Conservation (phyloP, 2,329 filamentous ascomycete genomes). For the Plectosphaerella sp. region DNA sequence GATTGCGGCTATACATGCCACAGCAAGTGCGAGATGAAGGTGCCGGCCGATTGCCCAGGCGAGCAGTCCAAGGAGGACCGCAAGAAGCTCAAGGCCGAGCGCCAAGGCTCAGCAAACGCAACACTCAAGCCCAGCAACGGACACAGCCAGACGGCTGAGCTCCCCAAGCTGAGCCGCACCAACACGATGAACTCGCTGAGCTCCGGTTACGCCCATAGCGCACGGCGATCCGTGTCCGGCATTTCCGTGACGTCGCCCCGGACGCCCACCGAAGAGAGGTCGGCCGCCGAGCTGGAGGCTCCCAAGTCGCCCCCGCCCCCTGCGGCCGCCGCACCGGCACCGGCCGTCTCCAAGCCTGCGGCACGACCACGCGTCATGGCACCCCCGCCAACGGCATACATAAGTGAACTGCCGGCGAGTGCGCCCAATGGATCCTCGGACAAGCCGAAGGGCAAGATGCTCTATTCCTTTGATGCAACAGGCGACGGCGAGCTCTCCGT, state of each 20-base stretch:
- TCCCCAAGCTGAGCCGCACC: conserved; percentile 67
- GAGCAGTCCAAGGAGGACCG: conserved; percentile 91
- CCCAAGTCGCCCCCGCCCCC: conserved; percentile 29
- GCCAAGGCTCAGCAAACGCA: conserved; percentile 73
- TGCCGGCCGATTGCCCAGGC: conserved; percentile 90
- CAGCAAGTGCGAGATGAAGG: conserved; percentile 98
- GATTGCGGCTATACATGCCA: conserved; percentile 98
- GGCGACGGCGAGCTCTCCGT: conserved; percentile 80
- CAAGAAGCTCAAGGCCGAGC: conserved; percentile 85
- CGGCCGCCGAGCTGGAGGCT: conserved; percentile 14
- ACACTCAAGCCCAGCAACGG: conserved; percentile 44
- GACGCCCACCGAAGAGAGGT: conserved; percentile 44
- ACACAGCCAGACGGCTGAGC: conserved; percentile 42
- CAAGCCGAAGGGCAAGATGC: conserved; percentile 77
- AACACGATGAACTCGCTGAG: conserved; percentile 90
- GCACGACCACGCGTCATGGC: conserved; percentile 72
- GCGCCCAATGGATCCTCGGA: conserved; percentile 38
- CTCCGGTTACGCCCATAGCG: conserved; percentile 80
- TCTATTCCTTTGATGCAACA: conserved; percentile 79
- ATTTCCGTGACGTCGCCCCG: conserved; percentile 39
- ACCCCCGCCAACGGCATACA: conserved; percentile 78
- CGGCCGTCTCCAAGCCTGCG: conserved; percentile 18
- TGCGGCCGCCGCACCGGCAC: conserved; percentile 14
- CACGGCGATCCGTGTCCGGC: conserved; percentile 70
- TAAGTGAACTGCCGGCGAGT: conserved; percentile 60